Evolutionary conservation across 1,139 yeast genomes (phyloP).

Genomic region (Kurtzmaniella quercitrusa): DNA sequence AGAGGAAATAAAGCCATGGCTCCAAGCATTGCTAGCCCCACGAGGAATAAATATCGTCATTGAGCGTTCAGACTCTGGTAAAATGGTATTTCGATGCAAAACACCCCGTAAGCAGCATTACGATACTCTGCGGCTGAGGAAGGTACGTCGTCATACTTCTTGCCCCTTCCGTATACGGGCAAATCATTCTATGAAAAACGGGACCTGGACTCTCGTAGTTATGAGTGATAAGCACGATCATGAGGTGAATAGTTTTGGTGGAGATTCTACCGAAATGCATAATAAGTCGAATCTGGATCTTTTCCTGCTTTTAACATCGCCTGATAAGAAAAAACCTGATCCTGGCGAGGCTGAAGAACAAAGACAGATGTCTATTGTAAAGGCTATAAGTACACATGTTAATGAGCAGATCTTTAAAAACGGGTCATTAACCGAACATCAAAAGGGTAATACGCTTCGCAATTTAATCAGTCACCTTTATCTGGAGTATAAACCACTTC

Average conservation of each 20-base stretch:
- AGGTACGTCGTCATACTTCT: conserved; percentile 21
- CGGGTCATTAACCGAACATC: conserved; percentile 13
- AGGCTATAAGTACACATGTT: conserved; percentile 17
- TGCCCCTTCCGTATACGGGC: conserved; percentile 74
- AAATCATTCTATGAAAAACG: conserved; percentile 52
- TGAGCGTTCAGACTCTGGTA: conserved; percentile 64
- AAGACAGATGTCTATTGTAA: conserved; percentile 11
- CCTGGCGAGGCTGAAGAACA: background rate
- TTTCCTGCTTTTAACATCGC: conserved; percentile 3
- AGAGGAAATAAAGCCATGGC: conserved; percentile 64
- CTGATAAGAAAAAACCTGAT: conserved; percentile 1
- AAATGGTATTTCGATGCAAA: conserved; percentile 69
- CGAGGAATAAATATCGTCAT: conserved; percentile 62
- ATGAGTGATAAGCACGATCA: conserved; percentile 53
- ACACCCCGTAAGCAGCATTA: conserved; percentile 19
- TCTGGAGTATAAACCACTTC: conserved; percentile 18
- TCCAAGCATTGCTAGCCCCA: conserved; percentile 41
- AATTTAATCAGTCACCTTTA: conserved; percentile 22
- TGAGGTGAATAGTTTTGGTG: conserved; percentile 10
- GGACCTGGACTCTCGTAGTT: conserved; percentile 59
- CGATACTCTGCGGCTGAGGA: conserved; percentile 14
- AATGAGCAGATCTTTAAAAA: conserved; percentile 16
- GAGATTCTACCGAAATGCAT: background rate
- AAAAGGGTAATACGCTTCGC: conserved; percentile 20
- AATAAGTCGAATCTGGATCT: background rate